These are phyloP conservation scores for Nothomitra cinnamomea DNA, from an alignment of 2,329 filamentous ascomycete genomes.

Conservation along the genomic window DNA sequence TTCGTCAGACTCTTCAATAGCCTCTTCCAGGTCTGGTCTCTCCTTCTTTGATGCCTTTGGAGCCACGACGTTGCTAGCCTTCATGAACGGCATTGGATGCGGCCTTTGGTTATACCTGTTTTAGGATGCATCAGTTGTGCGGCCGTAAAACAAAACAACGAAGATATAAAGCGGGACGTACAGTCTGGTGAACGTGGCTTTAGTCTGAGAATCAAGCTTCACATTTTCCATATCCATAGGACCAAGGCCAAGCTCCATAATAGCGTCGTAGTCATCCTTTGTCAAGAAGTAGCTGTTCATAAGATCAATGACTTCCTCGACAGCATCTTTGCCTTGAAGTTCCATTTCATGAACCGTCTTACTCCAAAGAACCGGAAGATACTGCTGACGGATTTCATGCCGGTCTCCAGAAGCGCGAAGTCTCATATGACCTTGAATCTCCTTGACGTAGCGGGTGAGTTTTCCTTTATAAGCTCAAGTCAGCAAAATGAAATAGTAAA, in stretches of 20 bases:
- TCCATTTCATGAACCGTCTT: slow-evolving; percentile 60
- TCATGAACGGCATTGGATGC: slow-evolving; percentile 92
- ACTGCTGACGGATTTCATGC: slow-evolving; percentile 87
- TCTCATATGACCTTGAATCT: slow-evolving; percentile 95
- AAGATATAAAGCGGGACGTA: no score
- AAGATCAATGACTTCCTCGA: slow-evolving; percentile 70
- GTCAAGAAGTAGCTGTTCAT: slow-evolving; percentile 98
- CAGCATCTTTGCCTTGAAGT: slow-evolving; percentile 62
- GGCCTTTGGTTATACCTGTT: slow-evolving; percentile 66
- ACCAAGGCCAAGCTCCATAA: slow-evolving; percentile 80
- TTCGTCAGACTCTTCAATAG: slow-evolving; percentile 77
- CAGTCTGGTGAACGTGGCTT: slow-evolving; percentile 74
- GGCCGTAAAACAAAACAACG: no score
- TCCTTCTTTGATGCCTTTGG: slow-evolving; percentile 57
- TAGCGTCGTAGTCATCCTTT: slow-evolving; percentile 83
- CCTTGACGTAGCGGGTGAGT: slow-evolving; percentile 66
- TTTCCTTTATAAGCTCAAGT: slow-evolving; percentile 26
- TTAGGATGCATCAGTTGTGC: background rate
- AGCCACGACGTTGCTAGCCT: slow-evolving; percentile 59
- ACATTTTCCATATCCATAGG: slow-evolving; percentile 59
- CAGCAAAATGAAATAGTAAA: slow-evolving; percentile 8
- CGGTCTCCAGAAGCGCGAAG: slow-evolving; percentile 78
- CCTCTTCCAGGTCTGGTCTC: slow-evolving; percentile 87
- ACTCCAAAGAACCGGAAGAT: slow-evolving; percentile 76
- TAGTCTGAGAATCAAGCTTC: slow-evolving; percentile 70